A percentile compares a stretch with the other conserved stretches of the same genome.
These are phyloP conservation scores for Hansfordia pulvinata DNA, from an alignment of 2,329 filamentous ascomycete genomes.

Conservation along the genomic window DNA sequence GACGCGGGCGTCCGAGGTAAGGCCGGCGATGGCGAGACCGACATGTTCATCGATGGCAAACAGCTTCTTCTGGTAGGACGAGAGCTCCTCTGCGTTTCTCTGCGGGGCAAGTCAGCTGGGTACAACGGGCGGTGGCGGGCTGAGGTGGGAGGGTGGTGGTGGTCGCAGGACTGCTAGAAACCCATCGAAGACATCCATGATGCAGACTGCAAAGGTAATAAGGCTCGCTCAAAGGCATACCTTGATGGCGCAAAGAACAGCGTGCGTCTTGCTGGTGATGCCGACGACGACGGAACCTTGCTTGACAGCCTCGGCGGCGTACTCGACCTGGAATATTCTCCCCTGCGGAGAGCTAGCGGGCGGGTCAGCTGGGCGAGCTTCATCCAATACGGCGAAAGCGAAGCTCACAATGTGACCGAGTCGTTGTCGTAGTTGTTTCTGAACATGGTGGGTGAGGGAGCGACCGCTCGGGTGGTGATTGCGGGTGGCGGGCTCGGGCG, in stretches of 20 bases:
- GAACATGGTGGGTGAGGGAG: slow-evolving; percentile 86
- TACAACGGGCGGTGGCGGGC: no score
- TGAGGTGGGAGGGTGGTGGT: slow-evolving; percentile 4
- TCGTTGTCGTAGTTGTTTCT: slow-evolving; percentile 99
- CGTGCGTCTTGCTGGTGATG: slow-evolving; percentile 94
- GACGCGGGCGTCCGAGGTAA: slow-evolving; percentile 94
- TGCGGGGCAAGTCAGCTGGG: slow-evolving; percentile 21
- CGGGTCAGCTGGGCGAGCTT: slow-evolving; percentile 4
- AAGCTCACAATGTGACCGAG: slow-evolving; percentile 89
- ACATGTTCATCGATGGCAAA: slow-evolving; percentile 94
- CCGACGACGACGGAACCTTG: slow-evolving; percentile 97
- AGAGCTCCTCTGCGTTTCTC: slow-evolving; percentile 98
- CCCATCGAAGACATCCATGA: not conserved
- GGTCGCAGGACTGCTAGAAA: slow-evolving; percentile 1
- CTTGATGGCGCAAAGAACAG: slow-evolving; percentile 92
- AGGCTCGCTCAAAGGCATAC: no score
- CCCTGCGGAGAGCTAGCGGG: slow-evolving; percentile 80
- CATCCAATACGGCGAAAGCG: slow-evolving; percentile 3
- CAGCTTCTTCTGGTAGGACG: slow-evolving; percentile 99
- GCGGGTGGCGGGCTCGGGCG: not conserved
- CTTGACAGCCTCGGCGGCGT: slow-evolving; percentile 97
- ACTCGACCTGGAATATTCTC: slow-evolving; percentile 99
- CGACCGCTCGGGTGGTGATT: no score
- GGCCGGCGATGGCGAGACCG: slow-evolving; percentile 87
- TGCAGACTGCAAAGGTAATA: no score